A percentile compares a stretch with the other conserved stretches of the same genome.
phyloP scores from a whole-genome alignment of 495 filamentous ascomycete genomes.

The Parmelia sp. region DNA sequence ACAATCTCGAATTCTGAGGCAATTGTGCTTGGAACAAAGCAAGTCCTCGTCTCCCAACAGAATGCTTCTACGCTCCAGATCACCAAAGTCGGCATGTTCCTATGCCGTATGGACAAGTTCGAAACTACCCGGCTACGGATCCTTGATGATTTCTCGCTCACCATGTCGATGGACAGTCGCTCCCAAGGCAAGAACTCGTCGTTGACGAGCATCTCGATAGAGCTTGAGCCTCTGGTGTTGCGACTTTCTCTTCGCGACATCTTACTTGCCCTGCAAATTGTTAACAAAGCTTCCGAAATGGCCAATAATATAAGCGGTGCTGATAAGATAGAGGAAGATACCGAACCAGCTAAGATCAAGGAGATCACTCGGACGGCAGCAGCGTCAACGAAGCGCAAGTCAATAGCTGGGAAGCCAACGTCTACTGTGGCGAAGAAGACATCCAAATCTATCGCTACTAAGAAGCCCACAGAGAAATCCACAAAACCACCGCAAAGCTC shows the following conservation, averaged over 20 bases:
- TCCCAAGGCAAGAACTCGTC: conserved; percentile 58
- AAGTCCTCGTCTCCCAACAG: conserved; percentile 86
- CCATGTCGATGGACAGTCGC: conserved; percentile 78
- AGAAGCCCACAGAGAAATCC: conserved; percentile 28
- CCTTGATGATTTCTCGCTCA: conserved; percentile 89
- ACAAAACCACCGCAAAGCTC: conserved; percentile 36
- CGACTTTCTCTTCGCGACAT: conserved; percentile 91
- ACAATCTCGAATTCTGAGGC: conserved; percentile 84
- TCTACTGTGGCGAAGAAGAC: conserved; percentile 51
- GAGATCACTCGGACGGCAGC: conserved; percentile 51
- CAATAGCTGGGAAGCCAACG: conserved; percentile 55
- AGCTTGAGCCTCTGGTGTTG: conserved; percentile 88
- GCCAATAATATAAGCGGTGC: conserved; percentile 44
- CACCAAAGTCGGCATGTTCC: conserved; percentile 91
- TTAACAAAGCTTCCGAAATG: conserved; percentile 87
- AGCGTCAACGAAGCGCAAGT: conserved; percentile 48
- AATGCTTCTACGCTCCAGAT: conserved; percentile 90
- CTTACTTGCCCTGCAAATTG: conserved; percentile 84
- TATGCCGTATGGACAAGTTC: conserved; percentile 96
- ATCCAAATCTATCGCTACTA: conserved; percentile 38
- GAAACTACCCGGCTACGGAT: conserved; percentile 81
- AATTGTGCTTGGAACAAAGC: conserved; percentile 90
- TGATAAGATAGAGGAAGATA: conserved; percentile 40
- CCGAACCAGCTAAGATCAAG: conserved; percentile 57
- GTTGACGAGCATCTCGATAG: conserved; percentile 72